Evolutionary conservation across 2,329 filamentous ascomycete genomes (phyloP).

Genomic region (Colletotrichum cuscutae): DNA sequence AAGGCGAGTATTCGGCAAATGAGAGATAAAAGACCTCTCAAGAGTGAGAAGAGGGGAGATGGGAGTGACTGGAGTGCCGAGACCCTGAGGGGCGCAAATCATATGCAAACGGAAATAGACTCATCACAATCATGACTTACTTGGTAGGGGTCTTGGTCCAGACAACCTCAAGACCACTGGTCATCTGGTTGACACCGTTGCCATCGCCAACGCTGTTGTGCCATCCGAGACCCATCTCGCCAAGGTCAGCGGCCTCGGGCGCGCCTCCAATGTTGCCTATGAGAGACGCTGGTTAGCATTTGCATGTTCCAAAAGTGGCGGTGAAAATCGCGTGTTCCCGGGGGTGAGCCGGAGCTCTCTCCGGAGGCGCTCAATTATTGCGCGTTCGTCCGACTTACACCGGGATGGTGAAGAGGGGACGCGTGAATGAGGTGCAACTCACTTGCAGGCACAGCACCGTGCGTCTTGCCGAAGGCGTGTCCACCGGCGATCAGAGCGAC

Average conservation of each 20-base stretch:
- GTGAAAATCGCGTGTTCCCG: neutral
- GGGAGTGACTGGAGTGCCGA: neutral
- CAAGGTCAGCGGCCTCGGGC: conserved; percentile 72
- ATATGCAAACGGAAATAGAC: conserved; percentile 7
- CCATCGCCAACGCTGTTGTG: conserved; percentile 70
- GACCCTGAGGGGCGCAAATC: neutral
- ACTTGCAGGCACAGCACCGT: conserved; percentile 67
- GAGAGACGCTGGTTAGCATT: conserved; percentile 43
- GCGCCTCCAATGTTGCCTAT: conserved; percentile 73
- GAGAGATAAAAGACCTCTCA: neutral
- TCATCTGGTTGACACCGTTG: conserved; percentile 79
- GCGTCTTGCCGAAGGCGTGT: conserved; percentile 84
- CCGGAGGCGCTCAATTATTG: neutral
- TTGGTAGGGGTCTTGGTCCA: conserved; percentile 82
- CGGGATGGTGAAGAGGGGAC: neutral
- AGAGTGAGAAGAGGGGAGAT: neutral
- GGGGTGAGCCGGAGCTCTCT: neutral
- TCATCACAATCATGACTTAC: conserved; percentile 37
- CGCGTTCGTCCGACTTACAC: neutral
- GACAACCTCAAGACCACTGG: conserved; percentile 80
- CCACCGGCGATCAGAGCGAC: conserved; percentile 83
- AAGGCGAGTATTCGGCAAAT: neutral
- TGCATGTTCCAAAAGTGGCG: neutral
- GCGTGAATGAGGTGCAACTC: neutral
- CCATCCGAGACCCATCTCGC: conserved; percentile 80